Evolutionary conservation across 2,329 filamentous ascomycete species (phyloP).

Genomic region (Myriangium duriaei): DNA sequence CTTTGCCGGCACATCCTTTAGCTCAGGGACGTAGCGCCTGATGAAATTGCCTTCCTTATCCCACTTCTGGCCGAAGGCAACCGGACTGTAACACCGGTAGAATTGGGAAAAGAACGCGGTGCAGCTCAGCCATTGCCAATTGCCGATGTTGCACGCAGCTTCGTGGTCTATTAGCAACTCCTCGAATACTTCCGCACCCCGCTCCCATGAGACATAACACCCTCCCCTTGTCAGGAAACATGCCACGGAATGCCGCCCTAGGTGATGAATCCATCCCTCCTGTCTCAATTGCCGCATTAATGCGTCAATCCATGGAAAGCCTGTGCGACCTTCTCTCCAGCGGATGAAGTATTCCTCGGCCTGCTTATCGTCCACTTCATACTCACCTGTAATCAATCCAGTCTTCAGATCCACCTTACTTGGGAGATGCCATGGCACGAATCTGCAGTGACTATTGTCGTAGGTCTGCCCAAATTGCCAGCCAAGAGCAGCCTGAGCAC

Average conservation of each 20-base stretch:
- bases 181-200: conserved; percentile 66
- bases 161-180: conserved; percentile 67
- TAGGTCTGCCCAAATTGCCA: conserved; percentile 50
- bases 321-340: conserved; percentile 57
- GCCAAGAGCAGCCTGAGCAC: conserved; percentile 57
- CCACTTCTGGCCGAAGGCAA: conserved; percentile 65
- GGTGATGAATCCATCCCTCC: conserved; percentile 71
- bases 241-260: conserved; percentile 64
- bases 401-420: conserved; percentile 42
- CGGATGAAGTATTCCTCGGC: conserved; percentile 55
- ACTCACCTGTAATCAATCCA: conserved; percentile 42
- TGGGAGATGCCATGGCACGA: conserved; percentile 67
- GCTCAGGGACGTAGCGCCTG: conserved; percentile 53
- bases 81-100: conserved; percentile 56
- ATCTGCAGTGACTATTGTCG: conserved; percentile 55
- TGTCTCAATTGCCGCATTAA: conserved; percentile 60
- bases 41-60: conserved; percentile 56
- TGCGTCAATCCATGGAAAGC: conserved; percentile 71
- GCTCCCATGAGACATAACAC: conserved; percentile 68
- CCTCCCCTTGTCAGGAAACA: conserved; percentile 71
- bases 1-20: conserved; percentile 48
- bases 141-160: conserved; percentile 58
- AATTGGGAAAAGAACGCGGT: conserved; percentile 64
- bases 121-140: conserved; percentile 69
- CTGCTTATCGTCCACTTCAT: conserved; percentile 49